These are phyloP conservation scores for Zygoascus sp. DNA, from an alignment of 1,139 yeast species.

Conservation along the genomic window DNA sequence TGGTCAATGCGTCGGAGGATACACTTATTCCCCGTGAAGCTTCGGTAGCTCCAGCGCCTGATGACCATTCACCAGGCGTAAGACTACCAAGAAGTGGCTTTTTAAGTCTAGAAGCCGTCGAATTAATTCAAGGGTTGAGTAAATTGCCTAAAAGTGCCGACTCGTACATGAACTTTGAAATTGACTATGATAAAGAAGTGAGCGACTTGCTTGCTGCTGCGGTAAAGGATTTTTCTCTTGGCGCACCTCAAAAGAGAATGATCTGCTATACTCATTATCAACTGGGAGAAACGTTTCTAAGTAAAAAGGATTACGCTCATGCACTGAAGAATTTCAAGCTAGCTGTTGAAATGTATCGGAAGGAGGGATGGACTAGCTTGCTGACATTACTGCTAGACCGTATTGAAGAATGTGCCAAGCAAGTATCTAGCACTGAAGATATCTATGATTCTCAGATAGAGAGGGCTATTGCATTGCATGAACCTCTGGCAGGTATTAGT, in stretches of 20 bases:
- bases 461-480: background rate
- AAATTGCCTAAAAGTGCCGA: conserved; percentile 5
- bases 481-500: background rate
- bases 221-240: conserved; percentile 22
- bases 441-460: conserved; percentile 3
- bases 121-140: conserved; percentile 24
- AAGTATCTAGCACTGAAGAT: conserved; percentile 6
- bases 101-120: conserved; percentile 41
- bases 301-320: conserved; percentile 34
- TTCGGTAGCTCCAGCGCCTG: conserved; percentile 32
- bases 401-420: conserved; percentile 20
- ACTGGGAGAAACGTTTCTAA: conserved; percentile 46
- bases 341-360: conserved; percentile 26
- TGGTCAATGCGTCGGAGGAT: conserved; percentile 46
- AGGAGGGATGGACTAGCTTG: conserved; percentile 28
- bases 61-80: conserved; percentile 29
- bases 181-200: conserved; percentile 24
- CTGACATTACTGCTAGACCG: conserved; percentile 21
- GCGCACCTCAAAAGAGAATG: conserved; percentile 27
- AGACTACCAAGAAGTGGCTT: conserved; percentile 47
- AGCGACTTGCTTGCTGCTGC: conserved; percentile 27
- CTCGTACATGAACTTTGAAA: conserved; percentile 13
- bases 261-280: conserved; percentile 45
- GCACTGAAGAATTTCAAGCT: conserved; percentile 35
- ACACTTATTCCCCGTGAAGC: conserved; percentile 40